Evolutionary conservation across 164 flowering plant species (phyloP).

Genomic region (Berberis vulgaris): DNA sequence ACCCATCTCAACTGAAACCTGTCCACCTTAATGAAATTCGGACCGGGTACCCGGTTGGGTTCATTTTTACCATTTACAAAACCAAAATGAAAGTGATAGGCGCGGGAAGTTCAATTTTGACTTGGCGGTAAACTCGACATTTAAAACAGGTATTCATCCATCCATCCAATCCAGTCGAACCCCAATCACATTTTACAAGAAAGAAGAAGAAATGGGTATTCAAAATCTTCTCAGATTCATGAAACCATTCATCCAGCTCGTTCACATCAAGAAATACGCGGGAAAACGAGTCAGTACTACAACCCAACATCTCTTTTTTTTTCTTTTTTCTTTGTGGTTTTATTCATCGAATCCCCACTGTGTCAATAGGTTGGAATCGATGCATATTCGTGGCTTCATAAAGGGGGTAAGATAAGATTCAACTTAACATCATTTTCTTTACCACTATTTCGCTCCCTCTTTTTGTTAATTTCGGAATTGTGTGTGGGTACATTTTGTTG

Average conservation of each 20-base stretch:
- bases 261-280: slow-evolving; percentile 64
- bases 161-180: no score
- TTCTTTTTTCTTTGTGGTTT: background rate
- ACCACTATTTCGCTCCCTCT: background rate
- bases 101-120: no score
- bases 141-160: no score
- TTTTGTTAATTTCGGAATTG: background rate
- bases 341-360: background rate
- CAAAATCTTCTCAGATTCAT: slow-evolving; percentile 70
- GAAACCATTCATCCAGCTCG: slow-evolving; percentile 59
- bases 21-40: no score
- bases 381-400: slow-evolving; percentile 92
- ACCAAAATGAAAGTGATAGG: no score
- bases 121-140: no score
- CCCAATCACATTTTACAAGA: background rate
- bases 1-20: no score
- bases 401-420: slow-evolving; percentile 51
- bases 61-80: no score
- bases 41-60: no score
- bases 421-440: background rate
- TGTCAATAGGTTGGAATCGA: slow-evolving; percentile 73
- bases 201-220: slow-evolving; percentile 54
- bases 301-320: background rate
- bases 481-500: slow-evolving; percentile 2
- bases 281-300: slow-evolving; percentile 51